Evolutionary conservation across 805 yeast genomes (phyloP), one percentile per base, ranked within the genome.

Genomic region (Teunomyces funiuensis): DNA sequence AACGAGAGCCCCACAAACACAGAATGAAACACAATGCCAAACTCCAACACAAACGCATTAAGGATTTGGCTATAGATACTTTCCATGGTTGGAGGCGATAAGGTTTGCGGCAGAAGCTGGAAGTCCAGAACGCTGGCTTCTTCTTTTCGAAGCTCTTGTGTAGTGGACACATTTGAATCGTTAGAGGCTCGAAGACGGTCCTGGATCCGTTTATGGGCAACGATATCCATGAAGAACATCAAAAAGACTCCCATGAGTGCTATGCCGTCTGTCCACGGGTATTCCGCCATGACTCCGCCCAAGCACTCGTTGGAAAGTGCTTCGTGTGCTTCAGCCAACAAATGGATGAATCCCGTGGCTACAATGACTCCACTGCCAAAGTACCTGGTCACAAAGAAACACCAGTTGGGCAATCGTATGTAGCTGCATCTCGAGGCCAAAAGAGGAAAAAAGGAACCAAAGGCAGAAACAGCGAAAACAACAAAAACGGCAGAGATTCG

Each of bases 61-160:
- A 82, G 54, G 11, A 83, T 53, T 57, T 82, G 83, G 28, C 77
- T 79, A 30, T 74, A 66, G 53, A 39, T 27, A n/a, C 22, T 33
- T 37, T 37, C 44, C 19, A 20, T 13, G 15, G 34, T 31, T 6
- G 16, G 8, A 7, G 33, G 33, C 10, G 13, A n/a, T n/a, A 28
- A 6, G 6, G 19, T 16, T 7, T 13, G 14, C 2, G 33, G 5
- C 20, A 28, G 33, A 4, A 6, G 16, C 1, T 19, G 34, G 14
- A 31, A 31, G 13, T 31, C 34, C 34, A 31, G 34, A 13, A 19
- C 20, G 11, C 15, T 11, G 6, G 11, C 17, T 9, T 17, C 17
- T 9, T 20, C 40, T 8, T 42, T 31, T n/a, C n/a, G n/a, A n/a
- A n/a, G n/a, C n/a, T n/a, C n/a, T n/a, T n/a, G n/a, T n/a, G n/a